phyloP scores from a whole-genome alignment of 2,329 filamentous ascomycete genomes.

The Trichoderma lentiforme region DNA sequence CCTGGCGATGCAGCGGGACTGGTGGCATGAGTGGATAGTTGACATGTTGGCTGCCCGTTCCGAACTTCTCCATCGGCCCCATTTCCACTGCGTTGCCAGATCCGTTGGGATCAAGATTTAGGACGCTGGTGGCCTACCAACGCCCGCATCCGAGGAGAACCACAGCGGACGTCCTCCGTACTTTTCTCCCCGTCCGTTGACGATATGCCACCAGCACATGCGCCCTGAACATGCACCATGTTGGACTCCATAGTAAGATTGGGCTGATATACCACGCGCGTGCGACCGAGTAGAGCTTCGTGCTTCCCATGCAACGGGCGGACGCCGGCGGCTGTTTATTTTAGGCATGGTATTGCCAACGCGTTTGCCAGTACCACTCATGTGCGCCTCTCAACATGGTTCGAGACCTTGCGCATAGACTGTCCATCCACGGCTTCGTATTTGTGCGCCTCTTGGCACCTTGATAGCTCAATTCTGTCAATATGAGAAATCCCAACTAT shows the following conservation, averaged over 20 bases:
- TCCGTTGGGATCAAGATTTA: constrained; percentile 15
- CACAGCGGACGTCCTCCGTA: constrained; percentile 2
- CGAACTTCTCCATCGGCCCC: constrained; percentile 19
- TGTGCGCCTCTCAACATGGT: background rate
- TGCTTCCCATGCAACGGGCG: background rate
- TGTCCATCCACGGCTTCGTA: background rate
- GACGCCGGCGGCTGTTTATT: background rate
- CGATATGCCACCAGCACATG: background rate
- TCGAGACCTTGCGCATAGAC: background rate
- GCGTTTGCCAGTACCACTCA: background rate
- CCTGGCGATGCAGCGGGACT: constrained; percentile 20
- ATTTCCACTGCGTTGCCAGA: constrained; percentile 18
- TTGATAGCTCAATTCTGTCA: background rate
- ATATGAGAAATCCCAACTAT: background rate
- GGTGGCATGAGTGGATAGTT: constrained; percentile 17
- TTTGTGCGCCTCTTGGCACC: background rate
- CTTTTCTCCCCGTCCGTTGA: background rate
- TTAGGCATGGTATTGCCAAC: background rate
- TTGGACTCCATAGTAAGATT: background rate
- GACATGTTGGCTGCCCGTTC: constrained; percentile 15
- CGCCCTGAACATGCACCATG: background rate
- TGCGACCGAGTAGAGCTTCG: background rate
- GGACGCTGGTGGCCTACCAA: constrained; percentile 3
- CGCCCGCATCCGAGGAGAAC: background rate
- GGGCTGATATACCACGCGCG: background rate